These are phyloP conservation scores for Candida albicans DNA, from an alignment of 1,139 yeast genomes.

Conservation along the genomic window DNA sequence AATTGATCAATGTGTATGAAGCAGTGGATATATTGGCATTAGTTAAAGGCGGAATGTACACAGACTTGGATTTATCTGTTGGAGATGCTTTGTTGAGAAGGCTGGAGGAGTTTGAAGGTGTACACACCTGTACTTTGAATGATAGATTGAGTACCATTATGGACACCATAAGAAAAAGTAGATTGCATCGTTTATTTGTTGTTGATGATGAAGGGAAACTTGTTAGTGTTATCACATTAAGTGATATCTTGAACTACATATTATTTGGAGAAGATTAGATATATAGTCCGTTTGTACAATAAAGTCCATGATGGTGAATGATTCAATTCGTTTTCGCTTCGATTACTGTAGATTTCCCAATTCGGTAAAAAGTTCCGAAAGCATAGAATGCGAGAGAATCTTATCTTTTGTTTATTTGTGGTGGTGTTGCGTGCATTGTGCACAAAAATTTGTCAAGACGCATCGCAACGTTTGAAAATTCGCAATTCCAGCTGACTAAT, in stretches of 20 bases:
- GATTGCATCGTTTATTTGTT: conserved; percentile 89
- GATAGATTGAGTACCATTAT: conserved; percentile 88
- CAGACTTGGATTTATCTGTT: conserved; percentile 85
- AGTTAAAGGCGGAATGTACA: conserved; percentile 92
- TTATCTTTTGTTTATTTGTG: too few relatives aligned
- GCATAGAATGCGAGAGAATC: too few relatives aligned
- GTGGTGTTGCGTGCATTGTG: too few relatives aligned
- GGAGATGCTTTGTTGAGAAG: conserved; percentile 96
- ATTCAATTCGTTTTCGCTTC: background rate
- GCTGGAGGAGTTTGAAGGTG: conserved; percentile 97
- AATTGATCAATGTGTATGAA: conserved; percentile 87
- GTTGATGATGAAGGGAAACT: conserved; percentile 80
- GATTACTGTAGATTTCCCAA: background rate
- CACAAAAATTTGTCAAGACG: too few relatives aligned
- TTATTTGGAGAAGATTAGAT: conserved; percentile 60
- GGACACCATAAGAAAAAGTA: conserved; percentile 89
- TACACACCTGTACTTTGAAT: conserved; percentile 87
- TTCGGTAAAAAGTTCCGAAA: background rate
- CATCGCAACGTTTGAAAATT: background rate
- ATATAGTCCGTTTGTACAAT: background rate
- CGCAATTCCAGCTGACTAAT: background rate
- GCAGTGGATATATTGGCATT: conserved; percentile 92
- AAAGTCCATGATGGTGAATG: too few relatives aligned
- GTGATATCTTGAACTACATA: conserved; percentile 86
- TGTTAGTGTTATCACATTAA: conserved; percentile 82